A percentile compares a stretch with the other conserved stretches of the same genome.
Evolutionary conservation across 495 filamentous ascomycete genomes (phyloP).

Genomic region (Penicillium egyptiacum): DNA sequence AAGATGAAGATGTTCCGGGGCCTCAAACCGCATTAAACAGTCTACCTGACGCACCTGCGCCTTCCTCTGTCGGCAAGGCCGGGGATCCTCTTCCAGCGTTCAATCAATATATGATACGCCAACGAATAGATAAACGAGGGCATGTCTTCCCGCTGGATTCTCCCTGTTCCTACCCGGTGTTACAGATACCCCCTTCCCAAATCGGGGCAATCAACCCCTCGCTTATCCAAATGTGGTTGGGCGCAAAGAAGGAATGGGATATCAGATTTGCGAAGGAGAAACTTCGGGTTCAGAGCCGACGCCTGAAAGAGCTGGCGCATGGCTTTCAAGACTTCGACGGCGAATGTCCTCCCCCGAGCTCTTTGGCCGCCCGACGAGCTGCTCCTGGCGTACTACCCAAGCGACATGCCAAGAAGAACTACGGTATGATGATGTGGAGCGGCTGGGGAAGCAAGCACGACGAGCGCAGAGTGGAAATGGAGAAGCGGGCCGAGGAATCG

Average conservation of each 20-base stretch:
- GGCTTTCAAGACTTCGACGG: conserved; percentile 71
- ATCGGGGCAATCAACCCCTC: conserved; percentile 78
- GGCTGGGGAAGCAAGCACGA: conserved; percentile 87
- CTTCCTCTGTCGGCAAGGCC: conserved; percentile 65
- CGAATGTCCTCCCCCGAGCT: conserved; percentile 79
- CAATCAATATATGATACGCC: conserved; percentile 83
- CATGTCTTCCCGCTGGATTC: conserved; percentile 64
- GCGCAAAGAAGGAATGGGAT: conserved; percentile 68
- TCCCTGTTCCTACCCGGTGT: conserved; percentile 57
- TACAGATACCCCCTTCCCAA: conserved; percentile 58
- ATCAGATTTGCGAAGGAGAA: conserved; percentile 64
- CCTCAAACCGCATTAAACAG: conserved; percentile 26
- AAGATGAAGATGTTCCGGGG: conserved; percentile 29
- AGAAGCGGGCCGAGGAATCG: conserved; percentile 35
- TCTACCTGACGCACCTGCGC: conserved; percentile 16
- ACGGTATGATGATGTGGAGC: conserved; percentile 80
- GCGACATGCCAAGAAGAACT: conserved; percentile 53
- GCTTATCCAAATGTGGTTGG: conserved; percentile 81
- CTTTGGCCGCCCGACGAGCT: conserved; percentile 68
- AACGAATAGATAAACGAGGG: conserved; percentile 77
- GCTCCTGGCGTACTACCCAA: conserved; percentile 55
- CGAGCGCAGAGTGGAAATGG: conserved; percentile 61
- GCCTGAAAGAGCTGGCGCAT: conserved; percentile 65
- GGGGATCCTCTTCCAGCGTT: conserved; percentile 81
- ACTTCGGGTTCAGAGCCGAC: conserved; percentile 63